Base-by-base conservation (phyloP, 1,284 basidiomycete genomes). In the Puccinia polysora region DNA sequence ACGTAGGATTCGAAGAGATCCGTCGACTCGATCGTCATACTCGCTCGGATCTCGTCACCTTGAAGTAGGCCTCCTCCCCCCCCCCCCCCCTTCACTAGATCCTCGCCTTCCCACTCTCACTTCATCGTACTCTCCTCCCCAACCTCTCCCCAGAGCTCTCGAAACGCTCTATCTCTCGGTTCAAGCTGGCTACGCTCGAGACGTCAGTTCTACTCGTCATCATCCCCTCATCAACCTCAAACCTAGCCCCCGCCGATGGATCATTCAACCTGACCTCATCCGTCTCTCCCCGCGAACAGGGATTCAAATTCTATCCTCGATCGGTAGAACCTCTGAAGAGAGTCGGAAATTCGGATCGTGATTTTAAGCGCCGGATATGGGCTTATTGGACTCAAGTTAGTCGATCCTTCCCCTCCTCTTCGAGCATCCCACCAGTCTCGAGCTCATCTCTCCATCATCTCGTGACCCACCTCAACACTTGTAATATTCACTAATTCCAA, bases 381-480 rank as follows among this genome's bases (percentile, higher is more conserved):
- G 49, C 68, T 53, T 71, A 71, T 63, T 71, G 68, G 68, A 71
- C 68, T 52, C 32, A 71, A n/a, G 68, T 71, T 30, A 52, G 47
- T 45, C 20, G 32, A n/a, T 40, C n/a, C 3, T 62, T 23, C 25
- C 3, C 20, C 36, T 62, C 3, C n/a, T 1, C n/a, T n/a, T n/a
- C n/a, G n/a, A n/a, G n/a, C n/a, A n/a, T n/a, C 28, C 7, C 23
- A 30, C 12, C 30, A 6, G 23, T 34, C 32, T 28, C 53, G 12
- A 32, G 34, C 34, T 50, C 8, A 6, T 60, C n/a, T 25, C 50
- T 30, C 20, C 25, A 15, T 20, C 18, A 28, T 47, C 23, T n/a
- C 23, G 32, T 15, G 6, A 55, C 18, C 2, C n/a, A 28, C 15
- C 4, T 47, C 32, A 49, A 12, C 20, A 47, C 38, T 43, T 12